Conservation (phyloP, 2,329 filamentous ascomycete species). For the Pestalotiopsis fici region DNA sequence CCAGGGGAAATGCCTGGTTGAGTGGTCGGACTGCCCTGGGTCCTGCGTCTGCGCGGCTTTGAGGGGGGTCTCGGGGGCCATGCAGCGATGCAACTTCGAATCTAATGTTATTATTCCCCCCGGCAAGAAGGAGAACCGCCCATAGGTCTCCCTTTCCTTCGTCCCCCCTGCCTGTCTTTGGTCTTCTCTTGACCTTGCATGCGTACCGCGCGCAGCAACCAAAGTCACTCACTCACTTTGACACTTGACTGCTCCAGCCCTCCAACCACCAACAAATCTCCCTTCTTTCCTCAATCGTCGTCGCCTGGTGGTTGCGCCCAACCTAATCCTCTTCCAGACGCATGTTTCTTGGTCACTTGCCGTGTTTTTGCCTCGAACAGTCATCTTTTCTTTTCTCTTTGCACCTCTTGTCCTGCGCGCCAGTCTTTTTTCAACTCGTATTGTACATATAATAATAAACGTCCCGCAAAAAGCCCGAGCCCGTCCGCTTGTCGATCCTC, state of each 20-base stretch:
- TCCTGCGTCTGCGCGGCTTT: background rate
- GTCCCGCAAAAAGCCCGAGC: background rate
- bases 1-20: background rate
- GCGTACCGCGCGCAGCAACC: too few species aligned
- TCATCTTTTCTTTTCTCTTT: background rate
- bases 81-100: background rate
- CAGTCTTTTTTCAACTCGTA: background rate
- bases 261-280: background rate
- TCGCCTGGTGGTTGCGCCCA: background rate
- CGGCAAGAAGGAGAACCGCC: background rate
- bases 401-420: background rate
- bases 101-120: background rate
- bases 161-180: too few species aligned
- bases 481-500: background rate
- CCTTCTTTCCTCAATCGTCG: background rate
- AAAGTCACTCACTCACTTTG: too few species aligned
- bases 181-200: too few species aligned
- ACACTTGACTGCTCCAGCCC: background rate
- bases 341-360: conserved; percentile 4
- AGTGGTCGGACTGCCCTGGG: background rate
- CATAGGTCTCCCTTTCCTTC: too few species aligned
- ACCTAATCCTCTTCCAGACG: background rate
- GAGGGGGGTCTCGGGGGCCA: background rate
- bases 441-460: conserved; percentile 1
- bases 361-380: background rate